Conservation (phyloP, 2,329 filamentous ascomycete species). For the Corniculantispora saksenae region DNA sequence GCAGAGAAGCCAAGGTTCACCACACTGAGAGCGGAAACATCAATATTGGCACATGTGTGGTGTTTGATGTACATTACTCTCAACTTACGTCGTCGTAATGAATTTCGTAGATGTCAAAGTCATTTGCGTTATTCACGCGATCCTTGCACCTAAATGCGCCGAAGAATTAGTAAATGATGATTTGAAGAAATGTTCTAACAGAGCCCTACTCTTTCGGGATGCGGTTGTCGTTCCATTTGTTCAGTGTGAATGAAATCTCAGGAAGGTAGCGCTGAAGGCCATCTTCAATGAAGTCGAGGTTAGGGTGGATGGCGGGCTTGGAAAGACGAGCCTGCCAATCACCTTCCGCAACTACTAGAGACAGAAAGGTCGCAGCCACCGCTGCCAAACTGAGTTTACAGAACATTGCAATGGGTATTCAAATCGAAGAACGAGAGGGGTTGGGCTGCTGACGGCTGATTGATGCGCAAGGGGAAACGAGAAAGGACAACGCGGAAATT, state of each 20-base stretch:
- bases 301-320: slow-evolving; percentile 6
- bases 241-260: slow-evolving; percentile 8
- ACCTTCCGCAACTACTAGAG: not conserved
- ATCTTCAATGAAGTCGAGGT: slow-evolving; percentile 12
- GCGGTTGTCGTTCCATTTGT: slow-evolving; percentile 7
- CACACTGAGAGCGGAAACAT: not conserved
- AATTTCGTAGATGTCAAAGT: slow-evolving; percentile 13
- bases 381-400: not conserved
- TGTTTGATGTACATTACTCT: too few species aligned
- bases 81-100: slow-evolving; percentile 8
- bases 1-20: slow-evolving; percentile 8
- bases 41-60: not conserved
- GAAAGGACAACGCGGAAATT: not conserved
- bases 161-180: not conserved
- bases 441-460: too few species aligned
- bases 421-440: too few species aligned
- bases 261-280: slow-evolving; percentile 8
- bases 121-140: slow-evolving; percentile 4
- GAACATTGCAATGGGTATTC: not conserved
- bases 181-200: not conserved
- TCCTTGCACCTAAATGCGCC: not conserved
- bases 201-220: slow-evolving; percentile 6
- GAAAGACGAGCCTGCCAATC: not conserved
- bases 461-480: too few species aligned
- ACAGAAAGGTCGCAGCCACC: not conserved